These are phyloP conservation scores for Neofusicoccum sp. DNA, from an alignment of 2,329 filamentous ascomycete species.

Conservation along the genomic window DNA sequence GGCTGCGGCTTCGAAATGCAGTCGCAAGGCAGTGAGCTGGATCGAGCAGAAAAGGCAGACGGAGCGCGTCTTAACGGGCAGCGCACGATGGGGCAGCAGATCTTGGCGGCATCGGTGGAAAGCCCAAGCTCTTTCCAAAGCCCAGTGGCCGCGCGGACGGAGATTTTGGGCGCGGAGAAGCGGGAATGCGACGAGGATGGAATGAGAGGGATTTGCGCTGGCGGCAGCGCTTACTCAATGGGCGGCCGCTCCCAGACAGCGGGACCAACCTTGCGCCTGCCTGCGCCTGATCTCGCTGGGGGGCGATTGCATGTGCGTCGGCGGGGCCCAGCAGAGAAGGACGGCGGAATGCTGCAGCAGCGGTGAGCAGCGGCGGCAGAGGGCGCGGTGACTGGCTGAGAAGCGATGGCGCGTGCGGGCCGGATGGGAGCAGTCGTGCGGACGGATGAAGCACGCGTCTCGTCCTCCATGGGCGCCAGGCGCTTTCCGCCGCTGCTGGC, in stretches of 20 bases:
- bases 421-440: too few relatives aligned
- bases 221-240: constrained; percentile 1
- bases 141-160: not conserved
- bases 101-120: not conserved
- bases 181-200: not conserved
- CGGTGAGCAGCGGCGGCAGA: too few relatives aligned
- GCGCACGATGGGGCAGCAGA: too few relatives aligned
- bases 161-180: not conserved
- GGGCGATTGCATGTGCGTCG: constrained; percentile 2
- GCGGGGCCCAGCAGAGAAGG: not conserved
- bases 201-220: constrained; percentile 10
- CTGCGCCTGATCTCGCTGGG: not conserved
- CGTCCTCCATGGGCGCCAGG: too few relatives aligned
- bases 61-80: not conserved
- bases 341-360: too few relatives aligned
- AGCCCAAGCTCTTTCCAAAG: not conserved
- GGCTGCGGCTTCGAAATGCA: not conserved
- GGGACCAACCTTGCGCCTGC: not conserved
- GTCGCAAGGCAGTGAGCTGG: not conserved
- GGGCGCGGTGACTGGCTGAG: too few relatives aligned
- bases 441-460: too few relatives aligned
- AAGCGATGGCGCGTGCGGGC: too few relatives aligned
- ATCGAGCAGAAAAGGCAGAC: not conserved
- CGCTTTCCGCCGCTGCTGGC: too few relatives aligned
- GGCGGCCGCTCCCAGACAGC: constrained; percentile 1